phyloP scores from a whole-genome alignment of 352 stramenopile species.

The Phytophthora tubulina region DNA sequence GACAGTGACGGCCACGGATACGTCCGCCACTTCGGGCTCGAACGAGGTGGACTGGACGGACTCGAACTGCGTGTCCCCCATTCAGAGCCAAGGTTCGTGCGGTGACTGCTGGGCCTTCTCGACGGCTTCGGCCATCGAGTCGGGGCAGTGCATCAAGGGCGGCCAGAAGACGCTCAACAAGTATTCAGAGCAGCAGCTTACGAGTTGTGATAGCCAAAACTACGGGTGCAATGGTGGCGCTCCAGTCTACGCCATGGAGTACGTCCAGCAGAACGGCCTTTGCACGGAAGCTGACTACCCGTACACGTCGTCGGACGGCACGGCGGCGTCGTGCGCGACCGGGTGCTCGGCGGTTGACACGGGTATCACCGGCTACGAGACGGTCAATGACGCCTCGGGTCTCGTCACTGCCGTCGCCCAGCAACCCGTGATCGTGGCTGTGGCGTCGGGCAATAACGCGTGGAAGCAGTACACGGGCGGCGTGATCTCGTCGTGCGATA shows the following conservation, averaged over 20 bases:
- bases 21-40: constrained; percentile 31
- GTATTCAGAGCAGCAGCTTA: constrained; percentile 94
- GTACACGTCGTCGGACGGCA: constrained; percentile 42
- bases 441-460: constrained; percentile 93
- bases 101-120: constrained; percentile 98
- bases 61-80: constrained; percentile 50
- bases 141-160: constrained; percentile 83
- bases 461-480: constrained; percentile 98
- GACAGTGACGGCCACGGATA: constrained; percentile 30
- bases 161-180: constrained; percentile 76
- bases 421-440: constrained; percentile 95
- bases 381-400: constrained; percentile 46
- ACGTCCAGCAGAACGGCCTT: constrained; percentile 89
- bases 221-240: constrained; percentile 92
- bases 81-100: constrained; percentile 98
- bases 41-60: constrained; percentile 65
- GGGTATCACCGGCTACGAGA: constrained; percentile 69
- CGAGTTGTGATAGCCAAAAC: constrained; percentile 91
- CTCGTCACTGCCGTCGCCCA: constrained; percentile 35
- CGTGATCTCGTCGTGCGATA: constrained; percentile 84
- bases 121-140: constrained; percentile 91
- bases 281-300: constrained; percentile 56
- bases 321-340: constrained; percentile 28
- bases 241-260: constrained; percentile 92
- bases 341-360: constrained; percentile 46